Conservation (phyloP, 2,329 filamentous ascomycete genomes). For the Fusarium kyushuense region DNA sequence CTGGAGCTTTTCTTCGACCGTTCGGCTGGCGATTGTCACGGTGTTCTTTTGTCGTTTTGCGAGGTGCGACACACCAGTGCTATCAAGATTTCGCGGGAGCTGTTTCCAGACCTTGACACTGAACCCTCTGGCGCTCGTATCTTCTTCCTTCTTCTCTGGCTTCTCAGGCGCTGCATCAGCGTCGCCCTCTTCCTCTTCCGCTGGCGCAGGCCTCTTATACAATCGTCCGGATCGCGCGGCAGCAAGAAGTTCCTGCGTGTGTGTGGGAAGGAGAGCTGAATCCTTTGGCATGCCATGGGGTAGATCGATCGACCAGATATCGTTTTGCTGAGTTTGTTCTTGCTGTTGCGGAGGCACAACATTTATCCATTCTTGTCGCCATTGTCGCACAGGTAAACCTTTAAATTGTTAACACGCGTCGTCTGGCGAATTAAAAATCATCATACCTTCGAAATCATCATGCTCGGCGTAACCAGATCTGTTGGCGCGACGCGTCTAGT, state of each 20-base stretch:
- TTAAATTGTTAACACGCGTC: slow-evolving; percentile 53
- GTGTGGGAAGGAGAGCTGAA: slow-evolving; percentile 78
- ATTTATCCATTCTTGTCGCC: slow-evolving; percentile 78
- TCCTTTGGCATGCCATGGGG: slow-evolving; percentile 88
- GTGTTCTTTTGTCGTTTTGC: slow-evolving; percentile 72
- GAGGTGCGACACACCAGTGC: slow-evolving; percentile 63
- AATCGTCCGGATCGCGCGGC: slow-evolving; percentile 81
- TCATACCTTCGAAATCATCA: slow-evolving; percentile 70
- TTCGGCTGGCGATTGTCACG: slow-evolving; percentile 67
- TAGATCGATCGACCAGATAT: slow-evolving; percentile 80
- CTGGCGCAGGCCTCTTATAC: slow-evolving; percentile 76
- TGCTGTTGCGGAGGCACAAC: slow-evolving; percentile 74
- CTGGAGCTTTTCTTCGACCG: slow-evolving; percentile 58
- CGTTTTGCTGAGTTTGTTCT: slow-evolving; percentile 72
- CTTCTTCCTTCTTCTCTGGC: slow-evolving; percentile 72
- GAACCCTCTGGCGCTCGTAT: slow-evolving; percentile 66
- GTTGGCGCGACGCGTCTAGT: slow-evolving; percentile 68
- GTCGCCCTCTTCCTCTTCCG: slow-evolving; percentile 70
- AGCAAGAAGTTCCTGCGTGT: slow-evolving; percentile 85
- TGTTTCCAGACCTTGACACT: slow-evolving; percentile 72
- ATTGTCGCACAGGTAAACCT: slow-evolving; percentile 90
- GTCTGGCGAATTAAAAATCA: neutral
- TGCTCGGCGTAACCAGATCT: slow-evolving; percentile 69
- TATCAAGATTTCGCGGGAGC: slow-evolving; percentile 69
- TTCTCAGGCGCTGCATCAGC: slow-evolving; percentile 63